phyloP scores from a whole-genome alignment of 495 filamentous ascomycete genomes.

The Penicillium cosmopolitanum region DNA sequence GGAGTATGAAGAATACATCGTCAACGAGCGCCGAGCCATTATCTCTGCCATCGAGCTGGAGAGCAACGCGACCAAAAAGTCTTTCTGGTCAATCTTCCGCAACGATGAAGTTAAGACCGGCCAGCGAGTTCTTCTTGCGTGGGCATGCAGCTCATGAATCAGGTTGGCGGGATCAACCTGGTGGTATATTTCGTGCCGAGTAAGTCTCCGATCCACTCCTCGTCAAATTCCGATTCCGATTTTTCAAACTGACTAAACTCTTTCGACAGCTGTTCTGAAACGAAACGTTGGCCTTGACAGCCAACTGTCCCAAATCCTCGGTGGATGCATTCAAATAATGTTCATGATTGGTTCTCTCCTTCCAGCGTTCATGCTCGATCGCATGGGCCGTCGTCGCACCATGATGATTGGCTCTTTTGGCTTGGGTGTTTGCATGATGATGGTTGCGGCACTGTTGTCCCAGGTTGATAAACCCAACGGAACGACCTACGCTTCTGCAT shows the following conservation, averaged over 20 bases:
- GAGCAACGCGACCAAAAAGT: constrained; percentile 46
- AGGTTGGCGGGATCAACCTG: constrained; percentile 55
- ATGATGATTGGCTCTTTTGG: constrained; percentile 61
- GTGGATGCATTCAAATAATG: constrained; percentile 51
- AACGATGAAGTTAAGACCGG: constrained; percentile 57
- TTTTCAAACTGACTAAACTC: constrained; percentile 7
- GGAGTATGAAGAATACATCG: constrained; percentile 46
- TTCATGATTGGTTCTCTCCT: constrained; percentile 48
- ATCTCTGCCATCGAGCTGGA: constrained; percentile 50
- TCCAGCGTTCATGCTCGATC: constrained; percentile 49
- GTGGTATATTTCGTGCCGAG: constrained; percentile 44
- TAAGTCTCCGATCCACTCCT: constrained; percentile 1
- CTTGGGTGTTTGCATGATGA: constrained; percentile 53
- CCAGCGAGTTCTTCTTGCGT: constrained; percentile 55
- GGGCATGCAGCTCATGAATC: constrained; percentile 56
- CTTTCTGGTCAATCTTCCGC: constrained; percentile 49
- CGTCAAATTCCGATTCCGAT: not conserved
- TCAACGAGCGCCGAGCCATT: constrained; percentile 50
- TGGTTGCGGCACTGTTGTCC: constrained; percentile 54
- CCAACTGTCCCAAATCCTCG: constrained; percentile 50
- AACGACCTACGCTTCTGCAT: constrained; percentile 40
- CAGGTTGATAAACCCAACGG: constrained; percentile 28
- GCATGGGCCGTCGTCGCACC: constrained; percentile 59
- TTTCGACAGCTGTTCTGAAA: constrained; percentile 44
- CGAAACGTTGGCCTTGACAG: constrained; percentile 53